Conservation (phyloP, 2,329 filamentous ascomycete species). For the Neurospora crassa region DNA sequence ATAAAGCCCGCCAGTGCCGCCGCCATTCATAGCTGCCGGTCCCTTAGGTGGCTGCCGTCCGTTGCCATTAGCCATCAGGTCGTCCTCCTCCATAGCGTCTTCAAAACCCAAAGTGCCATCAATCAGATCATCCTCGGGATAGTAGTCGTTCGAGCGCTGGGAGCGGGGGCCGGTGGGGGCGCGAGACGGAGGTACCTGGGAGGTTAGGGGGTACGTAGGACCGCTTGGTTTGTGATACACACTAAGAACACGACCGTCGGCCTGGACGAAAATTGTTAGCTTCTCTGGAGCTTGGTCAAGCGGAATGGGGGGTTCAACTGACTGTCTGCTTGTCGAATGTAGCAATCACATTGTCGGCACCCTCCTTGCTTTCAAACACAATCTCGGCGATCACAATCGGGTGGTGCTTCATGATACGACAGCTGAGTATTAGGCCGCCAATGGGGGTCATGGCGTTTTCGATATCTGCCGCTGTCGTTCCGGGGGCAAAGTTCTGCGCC, state of each 20-base stretch:
- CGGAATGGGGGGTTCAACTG: constrained; percentile 21
- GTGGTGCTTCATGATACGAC: constrained; percentile 54
- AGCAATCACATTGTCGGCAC: constrained; percentile 63
- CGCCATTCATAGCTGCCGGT: constrained; percentile 8
- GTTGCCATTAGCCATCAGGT: constrained; percentile 7
- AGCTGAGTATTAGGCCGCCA: constrained; percentile 59
- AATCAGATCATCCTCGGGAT: constrained; percentile 31
- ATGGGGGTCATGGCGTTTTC: constrained; percentile 71
- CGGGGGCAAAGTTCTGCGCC: constrained; percentile 73
- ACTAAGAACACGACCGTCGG: constrained; percentile 64
- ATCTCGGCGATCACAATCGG: constrained; percentile 73
- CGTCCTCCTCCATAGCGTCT: constrained; percentile 34
- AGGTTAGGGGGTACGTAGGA: constrained; percentile 16
- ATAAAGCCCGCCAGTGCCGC: constrained; percentile 32
- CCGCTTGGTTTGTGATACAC: constrained; percentile 58
- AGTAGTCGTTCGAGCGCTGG: constrained; percentile 12
- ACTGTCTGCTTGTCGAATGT: constrained; percentile 75
- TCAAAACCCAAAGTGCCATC: constrained; percentile 47
- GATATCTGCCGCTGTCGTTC: constrained; percentile 74
- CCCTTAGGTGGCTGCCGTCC: constrained; percentile 5
- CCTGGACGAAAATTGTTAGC: constrained; percentile 29
- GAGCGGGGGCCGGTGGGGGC: constrained; percentile 24
- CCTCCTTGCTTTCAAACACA: constrained; percentile 60
- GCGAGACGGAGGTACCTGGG: constrained; percentile 22
- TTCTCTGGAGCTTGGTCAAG: not conserved